phyloP scores from a whole-genome alignment of 1,284 basidiomycete species.

The Cryptococcus sp. region DNA sequence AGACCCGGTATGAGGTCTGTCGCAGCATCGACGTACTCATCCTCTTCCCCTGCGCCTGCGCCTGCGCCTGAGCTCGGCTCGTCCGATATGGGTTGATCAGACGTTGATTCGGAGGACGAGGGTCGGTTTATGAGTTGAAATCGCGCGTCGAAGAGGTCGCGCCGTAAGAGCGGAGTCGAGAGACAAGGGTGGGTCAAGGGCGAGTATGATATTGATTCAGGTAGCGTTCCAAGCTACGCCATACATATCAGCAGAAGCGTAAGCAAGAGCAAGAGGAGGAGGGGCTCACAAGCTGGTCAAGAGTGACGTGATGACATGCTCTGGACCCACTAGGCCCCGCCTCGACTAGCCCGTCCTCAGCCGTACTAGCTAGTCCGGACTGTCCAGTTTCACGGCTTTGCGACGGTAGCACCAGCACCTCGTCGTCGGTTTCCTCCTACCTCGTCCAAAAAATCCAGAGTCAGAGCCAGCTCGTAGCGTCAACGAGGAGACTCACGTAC shows the following conservation, averaged over 20 bases:
- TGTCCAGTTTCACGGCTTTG: background rate
- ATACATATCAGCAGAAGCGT: background rate
- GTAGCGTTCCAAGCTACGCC: conserved; percentile 41
- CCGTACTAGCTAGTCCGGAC: background rate
- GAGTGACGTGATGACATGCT: conserved; percentile 32
- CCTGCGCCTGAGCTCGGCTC: conserved; percentile 19
- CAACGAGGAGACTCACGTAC: conserved; percentile 22
- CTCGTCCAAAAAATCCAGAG: background rate
- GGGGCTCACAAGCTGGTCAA: conserved; percentile 44
- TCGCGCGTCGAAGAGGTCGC: conserved; percentile 91
- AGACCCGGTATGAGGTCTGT: conserved; percentile 89
- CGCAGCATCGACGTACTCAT: conserved; percentile 69
- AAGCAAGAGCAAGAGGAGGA: background rate
- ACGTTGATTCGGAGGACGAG: conserved; percentile 11
- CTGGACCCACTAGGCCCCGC: conserved; percentile 3
- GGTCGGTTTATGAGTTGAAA: conserved; percentile 72
- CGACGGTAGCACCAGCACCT: conserved; percentile 9
- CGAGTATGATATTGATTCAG: conserved; percentile 48
- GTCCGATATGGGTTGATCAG: conserved; percentile 6
- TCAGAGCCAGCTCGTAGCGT: background rate
- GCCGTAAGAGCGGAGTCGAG: conserved; percentile 56
- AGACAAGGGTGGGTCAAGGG: conserved; percentile 32
- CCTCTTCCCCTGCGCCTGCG: conserved; percentile 15
- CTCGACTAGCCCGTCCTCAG: background rate
- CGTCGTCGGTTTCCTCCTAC: conserved; percentile 23